Percentiles rank a stretch among this genome's conserved stretches.
These are phyloP conservation scores for Carex kokanica DNA, from an alignment of 176 grass and related monocot species.

Conservation along the genomic window DNA sequence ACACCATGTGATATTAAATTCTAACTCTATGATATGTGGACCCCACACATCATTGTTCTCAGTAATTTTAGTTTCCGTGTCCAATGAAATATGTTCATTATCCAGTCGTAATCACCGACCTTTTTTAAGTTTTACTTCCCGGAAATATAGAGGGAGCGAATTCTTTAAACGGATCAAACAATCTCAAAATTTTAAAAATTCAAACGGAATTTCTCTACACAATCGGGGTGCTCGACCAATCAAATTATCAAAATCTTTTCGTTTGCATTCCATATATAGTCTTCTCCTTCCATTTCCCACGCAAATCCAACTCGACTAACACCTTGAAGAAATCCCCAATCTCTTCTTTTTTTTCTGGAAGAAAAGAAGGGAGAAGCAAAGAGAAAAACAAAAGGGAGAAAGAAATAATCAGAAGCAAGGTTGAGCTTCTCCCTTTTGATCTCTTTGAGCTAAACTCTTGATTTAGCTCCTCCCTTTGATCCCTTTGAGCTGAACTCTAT, in stretches of 20 bases:
- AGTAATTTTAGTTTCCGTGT: background rate
- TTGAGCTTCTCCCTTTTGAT: constrained; percentile 13
- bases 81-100: background rate
- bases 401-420: background rate
- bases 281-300: constrained; percentile 15
- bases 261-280: constrained; percentile 24
- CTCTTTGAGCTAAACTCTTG: background rate
- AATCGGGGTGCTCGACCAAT: constrained; percentile 16
- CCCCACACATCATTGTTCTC: background rate
- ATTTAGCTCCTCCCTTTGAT: constrained; percentile 17
- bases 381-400: background rate
- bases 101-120: background rate
- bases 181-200: constrained; percentile 12
- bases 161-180: background rate
- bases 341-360: background rate
- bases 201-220: background rate
- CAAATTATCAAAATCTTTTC: background rate
- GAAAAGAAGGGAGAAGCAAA: constrained; percentile 8
- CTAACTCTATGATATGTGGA: background rate
- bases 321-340: constrained; percentile 1
- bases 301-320: constrained; percentile 26
- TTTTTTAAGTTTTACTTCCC: background rate
- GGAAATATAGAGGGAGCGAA: background rate
- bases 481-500: background rate
- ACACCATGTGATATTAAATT: background rate